phyloP scores from a whole-genome alignment of 768 basidiomycete species.

The Rhizopogon sp. region DNA sequence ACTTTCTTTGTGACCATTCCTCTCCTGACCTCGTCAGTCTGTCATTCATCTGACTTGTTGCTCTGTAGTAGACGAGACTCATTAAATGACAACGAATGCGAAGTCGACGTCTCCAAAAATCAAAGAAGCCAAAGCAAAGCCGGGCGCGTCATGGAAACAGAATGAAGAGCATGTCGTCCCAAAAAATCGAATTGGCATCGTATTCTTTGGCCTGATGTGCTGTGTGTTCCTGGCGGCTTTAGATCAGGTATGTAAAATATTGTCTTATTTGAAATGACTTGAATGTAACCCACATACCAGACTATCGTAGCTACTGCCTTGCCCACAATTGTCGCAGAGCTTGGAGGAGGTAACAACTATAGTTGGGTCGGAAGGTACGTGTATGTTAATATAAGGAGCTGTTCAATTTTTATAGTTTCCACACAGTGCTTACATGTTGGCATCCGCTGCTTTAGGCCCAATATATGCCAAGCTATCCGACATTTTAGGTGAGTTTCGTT shows the following conservation, averaged over 20 bases:
- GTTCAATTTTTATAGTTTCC: not conserved
- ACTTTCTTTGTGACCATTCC: not conserved
- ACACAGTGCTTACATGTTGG: constrained; percentile 42
- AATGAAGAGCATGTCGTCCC: constrained; percentile 38
- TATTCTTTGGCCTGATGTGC: constrained; percentile 41
- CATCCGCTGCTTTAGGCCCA: constrained; percentile 35
- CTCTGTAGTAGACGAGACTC: not conserved
- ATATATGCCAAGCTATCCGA: constrained; percentile 46
- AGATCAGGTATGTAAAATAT: constrained; percentile 32
- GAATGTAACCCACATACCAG: constrained; percentile 11
- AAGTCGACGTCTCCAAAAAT: not conserved
- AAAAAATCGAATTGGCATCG: constrained; percentile 36
- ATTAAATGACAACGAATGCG: not conserved
- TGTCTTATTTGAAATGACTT: not conserved
- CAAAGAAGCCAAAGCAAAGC: constrained; percentile 9
- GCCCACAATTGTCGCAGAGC: constrained; percentile 42
- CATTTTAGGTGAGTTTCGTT: constrained; percentile 26
- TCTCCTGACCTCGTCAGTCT: not conserved
- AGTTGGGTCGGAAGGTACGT: constrained; percentile 44
- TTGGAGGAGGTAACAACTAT: constrained; percentile 41
- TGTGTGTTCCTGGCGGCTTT: constrained; percentile 42
- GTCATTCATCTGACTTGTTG: not conserved
- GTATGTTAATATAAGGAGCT: not conserved
- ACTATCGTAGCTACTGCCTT: constrained; percentile 45
- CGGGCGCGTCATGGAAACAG: constrained; percentile 33